These are phyloP conservation scores for Tulasnella calospora DNA, from an alignment of 768 basidiomycete genomes.

Conservation along the genomic window DNA sequence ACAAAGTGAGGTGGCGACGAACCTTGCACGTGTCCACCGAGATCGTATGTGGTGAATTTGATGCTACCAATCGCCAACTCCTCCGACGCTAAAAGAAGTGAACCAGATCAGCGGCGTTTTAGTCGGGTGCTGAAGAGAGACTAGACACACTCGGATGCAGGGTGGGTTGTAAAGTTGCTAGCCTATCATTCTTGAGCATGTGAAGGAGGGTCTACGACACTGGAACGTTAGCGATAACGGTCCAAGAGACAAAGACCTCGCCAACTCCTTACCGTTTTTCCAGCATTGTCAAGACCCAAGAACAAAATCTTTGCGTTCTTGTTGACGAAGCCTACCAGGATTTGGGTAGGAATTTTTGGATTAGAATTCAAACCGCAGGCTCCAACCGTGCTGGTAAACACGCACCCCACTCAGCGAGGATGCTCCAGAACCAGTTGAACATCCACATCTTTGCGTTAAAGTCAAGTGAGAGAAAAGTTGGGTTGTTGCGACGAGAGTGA, in stretches of 20 bases:
- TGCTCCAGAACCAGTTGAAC: constrained; percentile 94
- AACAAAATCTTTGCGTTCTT: constrained; percentile 99
- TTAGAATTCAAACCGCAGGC: not conserved
- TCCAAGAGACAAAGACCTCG: not conserved
- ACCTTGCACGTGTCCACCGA: constrained; percentile 98
- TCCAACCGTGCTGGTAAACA: constrained; percentile 28
- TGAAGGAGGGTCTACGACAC: constrained; percentile 77
- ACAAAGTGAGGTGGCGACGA: not conserved
- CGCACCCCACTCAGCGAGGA: constrained; percentile 88
- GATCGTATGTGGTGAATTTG: constrained; percentile 97
- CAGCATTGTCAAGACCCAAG: constrained; percentile 97
- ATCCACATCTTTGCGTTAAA: constrained; percentile 56
- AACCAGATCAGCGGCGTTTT: constrained; percentile 22
- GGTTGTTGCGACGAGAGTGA: not conserved
- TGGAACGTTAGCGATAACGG: not conserved
- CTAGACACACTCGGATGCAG: constrained; percentile 85
- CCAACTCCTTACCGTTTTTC: constrained; percentile 76
- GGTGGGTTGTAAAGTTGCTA: constrained; percentile 96
- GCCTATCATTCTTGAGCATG: constrained; percentile 98
- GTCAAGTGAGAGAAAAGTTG: not conserved
- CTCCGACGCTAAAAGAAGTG: constrained; percentile 72
- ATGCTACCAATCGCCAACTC: constrained; percentile 98
- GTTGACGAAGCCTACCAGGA: constrained; percentile 67
- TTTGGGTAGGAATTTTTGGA: not conserved
- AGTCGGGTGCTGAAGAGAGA: constrained; percentile 17